A percentile compares a stretch with the other conserved stretches of the same genome.
phyloP scores from a whole-genome alignment of 2,329 filamentous ascomycete genomes.

The Aspergillus udagawae region DNA sequence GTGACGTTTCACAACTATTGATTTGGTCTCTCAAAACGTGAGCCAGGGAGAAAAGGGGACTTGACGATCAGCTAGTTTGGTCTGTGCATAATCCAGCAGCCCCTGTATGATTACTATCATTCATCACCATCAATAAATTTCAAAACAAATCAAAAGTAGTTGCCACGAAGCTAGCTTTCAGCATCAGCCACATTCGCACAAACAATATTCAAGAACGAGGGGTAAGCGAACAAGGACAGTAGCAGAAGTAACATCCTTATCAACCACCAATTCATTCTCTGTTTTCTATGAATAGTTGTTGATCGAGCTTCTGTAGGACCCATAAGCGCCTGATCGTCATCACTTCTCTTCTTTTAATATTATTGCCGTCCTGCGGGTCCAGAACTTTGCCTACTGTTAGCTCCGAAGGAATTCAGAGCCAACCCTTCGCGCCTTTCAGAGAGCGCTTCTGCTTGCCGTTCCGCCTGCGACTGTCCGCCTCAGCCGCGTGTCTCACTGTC shows the following conservation, averaged over 20 bases:
- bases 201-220: neutral
- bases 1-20: conserved; percentile 1
- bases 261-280: neutral
- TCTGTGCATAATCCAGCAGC: conserved; percentile 11
- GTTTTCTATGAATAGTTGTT: neutral
- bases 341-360: neutral
- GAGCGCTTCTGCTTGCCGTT: neutral
- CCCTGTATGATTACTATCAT: conserved; percentile 3
- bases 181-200: neutral
- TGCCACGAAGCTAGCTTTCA: neutral
- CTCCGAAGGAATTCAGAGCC: neutral
- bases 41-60: conserved; percentile 10
- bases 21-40: neutral
- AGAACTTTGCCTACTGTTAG: neutral
- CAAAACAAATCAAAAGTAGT: neutral
- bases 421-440: neutral
- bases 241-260: neutral
- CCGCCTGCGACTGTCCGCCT: neutral
- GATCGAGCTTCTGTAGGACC: neutral
- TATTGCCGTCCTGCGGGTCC: neutral
- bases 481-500: neutral
- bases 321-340: neutral
- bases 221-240: neutral
- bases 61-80: conserved; percentile 14
- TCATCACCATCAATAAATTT: neutral